Conservation (phyloP, 306 rosid species). For the Lathyrus sativus region DNA sequence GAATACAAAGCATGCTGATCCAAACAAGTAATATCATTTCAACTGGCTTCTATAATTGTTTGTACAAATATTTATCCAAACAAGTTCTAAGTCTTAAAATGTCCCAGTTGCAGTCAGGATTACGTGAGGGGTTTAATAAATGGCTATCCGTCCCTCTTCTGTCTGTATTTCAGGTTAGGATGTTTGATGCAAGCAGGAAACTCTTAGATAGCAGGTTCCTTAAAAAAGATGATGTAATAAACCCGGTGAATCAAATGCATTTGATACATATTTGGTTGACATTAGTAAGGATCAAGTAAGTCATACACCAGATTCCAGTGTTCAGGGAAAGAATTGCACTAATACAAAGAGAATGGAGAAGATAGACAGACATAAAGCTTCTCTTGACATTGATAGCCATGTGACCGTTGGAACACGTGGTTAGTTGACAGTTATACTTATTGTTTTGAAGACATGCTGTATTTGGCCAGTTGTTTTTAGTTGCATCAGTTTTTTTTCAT, state of each 20-base stretch:
- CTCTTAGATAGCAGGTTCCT: conserved; percentile 66
- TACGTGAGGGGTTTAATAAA: conserved; percentile 15
- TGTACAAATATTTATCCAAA: background rate
- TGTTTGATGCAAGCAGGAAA: conserved; percentile 65
- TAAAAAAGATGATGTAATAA: conserved; percentile 62
- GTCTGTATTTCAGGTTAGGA: conserved; percentile 57
- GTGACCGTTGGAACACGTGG: conserved; percentile 48
- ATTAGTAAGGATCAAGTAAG: conserved; percentile 61
- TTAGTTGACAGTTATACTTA: conserved; percentile 32
- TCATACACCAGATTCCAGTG: conserved; percentile 48
- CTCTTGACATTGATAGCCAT: conserved; percentile 33
- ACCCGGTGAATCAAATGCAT: conserved; percentile 61
- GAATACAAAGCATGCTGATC: conserved; percentile 12
- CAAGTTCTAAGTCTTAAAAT: conserved; percentile 11
- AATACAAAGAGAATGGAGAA: conserved; percentile 37
- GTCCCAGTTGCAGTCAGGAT: conserved; percentile 29
- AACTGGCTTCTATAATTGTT: background rate
- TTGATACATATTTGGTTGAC: conserved; percentile 71
- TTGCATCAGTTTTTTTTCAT: conserved; percentile 24
- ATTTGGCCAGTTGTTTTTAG: conserved; percentile 24
- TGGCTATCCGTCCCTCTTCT: conserved; percentile 20
- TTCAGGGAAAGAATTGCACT: conserved; percentile 34
- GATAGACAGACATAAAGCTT: conserved; percentile 44
- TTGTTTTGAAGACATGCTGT: conserved; percentile 6
- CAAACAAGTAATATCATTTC: background rate